Evolutionary conservation across 2,329 filamentous ascomycete species (phyloP).

Genomic region (Cladosporium velox): DNA sequence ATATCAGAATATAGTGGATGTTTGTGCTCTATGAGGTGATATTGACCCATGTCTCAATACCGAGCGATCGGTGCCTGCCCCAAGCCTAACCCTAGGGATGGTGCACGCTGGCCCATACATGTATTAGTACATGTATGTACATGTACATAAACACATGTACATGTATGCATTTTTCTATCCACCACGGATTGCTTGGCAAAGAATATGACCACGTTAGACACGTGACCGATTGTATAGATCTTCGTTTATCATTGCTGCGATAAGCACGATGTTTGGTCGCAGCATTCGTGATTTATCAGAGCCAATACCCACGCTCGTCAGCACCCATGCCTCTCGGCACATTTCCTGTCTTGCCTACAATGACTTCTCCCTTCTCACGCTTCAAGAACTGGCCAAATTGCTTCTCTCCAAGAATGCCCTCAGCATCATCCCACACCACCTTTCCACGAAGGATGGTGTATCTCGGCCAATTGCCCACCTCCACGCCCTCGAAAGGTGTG

Average conservation of each 20-base stretch:
- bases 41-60: neutral
- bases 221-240: neutral
- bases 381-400: constrained; percentile 41
- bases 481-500: constrained; percentile 61
- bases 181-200: neutral
- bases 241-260: neutral
- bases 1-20: no score
- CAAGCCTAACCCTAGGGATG: neutral
- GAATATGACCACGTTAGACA: neutral
- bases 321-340: constrained; percentile 34
- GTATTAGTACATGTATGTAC: no score
- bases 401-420: constrained; percentile 45
- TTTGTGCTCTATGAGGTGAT: neutral
- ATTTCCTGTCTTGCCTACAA: constrained; percentile 35
- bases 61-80: neutral
- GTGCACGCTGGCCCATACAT: neutral
- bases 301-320: constrained; percentile 37
- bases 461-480: constrained; percentile 62
- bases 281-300: constrained; percentile 11
- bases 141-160: neutral
- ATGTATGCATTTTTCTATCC: neutral
- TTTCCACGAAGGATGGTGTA: constrained; percentile 61
- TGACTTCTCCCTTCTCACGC: constrained; percentile 38
- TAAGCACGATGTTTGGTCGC: neutral
- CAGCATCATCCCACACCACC: constrained; percentile 55